Percentiles rank a stretch among this genome's conserved stretches.
Evolutionary conservation across 176 grass and related monocot genomes (phyloP).

Genomic region (Triticum urartu): DNA sequence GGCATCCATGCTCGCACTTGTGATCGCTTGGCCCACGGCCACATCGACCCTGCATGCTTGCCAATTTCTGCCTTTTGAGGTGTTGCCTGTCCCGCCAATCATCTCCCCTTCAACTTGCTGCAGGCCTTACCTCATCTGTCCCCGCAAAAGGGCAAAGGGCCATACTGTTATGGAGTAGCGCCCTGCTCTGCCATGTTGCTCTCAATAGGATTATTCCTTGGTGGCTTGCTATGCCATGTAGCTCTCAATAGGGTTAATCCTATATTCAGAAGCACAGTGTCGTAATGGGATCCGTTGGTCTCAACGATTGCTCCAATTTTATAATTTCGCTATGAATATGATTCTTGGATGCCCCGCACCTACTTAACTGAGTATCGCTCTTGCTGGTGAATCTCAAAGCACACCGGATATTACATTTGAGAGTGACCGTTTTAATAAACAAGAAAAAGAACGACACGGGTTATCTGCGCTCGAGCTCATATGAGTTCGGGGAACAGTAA

Average conservation of each 20-base stretch:
- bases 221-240: not conserved
- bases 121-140: slow-evolving; percentile 7
- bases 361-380: not conserved
- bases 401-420: not conserved
- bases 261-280: not conserved
- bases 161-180: not conserved
- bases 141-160: not conserved
- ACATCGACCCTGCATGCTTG: slow-evolving; percentile 1
- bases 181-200: not conserved
- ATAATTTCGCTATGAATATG: not conserved
- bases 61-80: slow-evolving; percentile 42
- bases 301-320: no score
- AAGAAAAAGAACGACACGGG: not conserved
- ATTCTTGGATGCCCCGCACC: not conserved
- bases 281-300: not conserved
- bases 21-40: slow-evolving; percentile 18
- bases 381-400: not conserved
- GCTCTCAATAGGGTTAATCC: slow-evolving; percentile 14
- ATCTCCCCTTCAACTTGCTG: slow-evolving; percentile 20
- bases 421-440: not conserved
- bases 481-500: no score
- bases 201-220: not conserved
- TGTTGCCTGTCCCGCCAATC: slow-evolving; percentile 32
- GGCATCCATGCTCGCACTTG: not conserved
- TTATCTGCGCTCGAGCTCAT: no score